A percentile compares a stretch with the other conserved stretches of the same genome.
These are phyloP conservation scores for Nannochloris sp. DNA, from an alignment of 139 green algal species.

Conservation along the genomic window DNA sequence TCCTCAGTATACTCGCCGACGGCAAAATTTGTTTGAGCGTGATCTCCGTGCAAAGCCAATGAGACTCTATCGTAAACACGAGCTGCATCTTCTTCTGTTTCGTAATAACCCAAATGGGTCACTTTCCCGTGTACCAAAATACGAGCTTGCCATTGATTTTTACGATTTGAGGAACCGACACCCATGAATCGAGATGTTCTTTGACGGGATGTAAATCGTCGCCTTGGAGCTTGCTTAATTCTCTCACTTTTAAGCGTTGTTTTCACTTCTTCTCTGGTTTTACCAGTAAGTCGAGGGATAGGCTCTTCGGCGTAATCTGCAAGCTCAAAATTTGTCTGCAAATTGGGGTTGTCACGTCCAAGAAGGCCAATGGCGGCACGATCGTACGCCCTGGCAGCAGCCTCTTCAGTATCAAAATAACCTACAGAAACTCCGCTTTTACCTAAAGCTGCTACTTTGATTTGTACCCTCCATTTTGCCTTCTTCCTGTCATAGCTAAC, in stretches of 20 bases:
- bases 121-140: constrained; percentile 74
- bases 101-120: constrained; percentile 65
- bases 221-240: constrained; percentile 48
- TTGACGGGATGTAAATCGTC: constrained; percentile 43
- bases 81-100: constrained; percentile 62
- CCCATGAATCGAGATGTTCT: constrained; percentile 60
- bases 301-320: constrained; percentile 26
- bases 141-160: constrained; percentile 73
- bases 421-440: constrained; percentile 59
- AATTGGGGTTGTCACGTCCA: constrained; percentile 38
- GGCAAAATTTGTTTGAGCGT: constrained; percentile 62
- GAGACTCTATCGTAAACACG: constrained; percentile 59
- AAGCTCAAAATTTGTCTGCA: constrained; percentile 38
- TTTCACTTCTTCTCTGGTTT: constrained; percentile 65
- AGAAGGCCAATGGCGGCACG: constrained; percentile 62
- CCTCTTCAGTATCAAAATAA: constrained; percentile 57
- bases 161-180: constrained; percentile 62
- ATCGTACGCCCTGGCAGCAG: constrained; percentile 51
- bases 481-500: constrained; percentile 73
- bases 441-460: constrained; percentile 62
- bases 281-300: constrained; percentile 41
- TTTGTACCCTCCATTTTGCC: constrained; percentile 69
- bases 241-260: constrained; percentile 62
- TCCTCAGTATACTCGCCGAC: constrained; percentile 31
- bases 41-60: constrained; percentile 48